Percentiles rank a stretch among this genome's conserved stretches.
Conservation (phyloP, 257 asterid genomes). For the Penstemon barbatus region DNA sequence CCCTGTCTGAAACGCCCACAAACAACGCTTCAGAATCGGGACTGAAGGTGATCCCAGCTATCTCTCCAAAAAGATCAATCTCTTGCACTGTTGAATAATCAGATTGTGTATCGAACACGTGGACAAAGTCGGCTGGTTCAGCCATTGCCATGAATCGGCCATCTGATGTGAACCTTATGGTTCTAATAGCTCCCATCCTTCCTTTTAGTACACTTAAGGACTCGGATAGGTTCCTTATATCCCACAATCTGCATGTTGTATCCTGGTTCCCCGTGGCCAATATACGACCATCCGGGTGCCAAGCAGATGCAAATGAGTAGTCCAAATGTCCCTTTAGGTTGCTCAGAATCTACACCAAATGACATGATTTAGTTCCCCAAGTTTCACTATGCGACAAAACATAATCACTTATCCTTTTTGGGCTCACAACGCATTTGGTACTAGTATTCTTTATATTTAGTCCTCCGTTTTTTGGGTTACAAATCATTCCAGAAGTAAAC, state of each 20-base stretch:
- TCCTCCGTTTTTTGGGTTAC: too few relatives aligned
- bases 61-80: constrained; percentile 79
- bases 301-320: constrained; percentile 78
- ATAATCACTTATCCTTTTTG: not conserved
- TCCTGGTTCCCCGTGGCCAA: constrained; percentile 92
- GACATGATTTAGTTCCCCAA: too few relatives aligned
- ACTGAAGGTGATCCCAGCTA: constrained; percentile 74
- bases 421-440: too few relatives aligned
- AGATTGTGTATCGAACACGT: constrained; percentile 51
- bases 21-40: constrained; percentile 73
- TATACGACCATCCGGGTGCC: constrained; percentile 78
- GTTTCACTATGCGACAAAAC: not conserved
- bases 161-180: constrained; percentile 56
- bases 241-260: constrained; percentile 86
- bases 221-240: constrained; percentile 62
- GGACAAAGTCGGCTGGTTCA: constrained; percentile 85
- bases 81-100: constrained; percentile 56
- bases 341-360: constrained; percentile 41
- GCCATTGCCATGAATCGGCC: constrained; percentile 92
- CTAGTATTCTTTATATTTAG: too few relatives aligned
- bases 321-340: constrained; percentile 70
- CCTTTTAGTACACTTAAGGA: constrained; percentile 67
- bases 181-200: constrained; percentile 74
- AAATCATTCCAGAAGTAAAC: too few relatives aligned
- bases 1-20: constrained; percentile 69